Evolutionary conservation across 2,329 filamentous ascomycete genomes (phyloP).

Genomic region (Cordyceps cateniannulata): DNA sequence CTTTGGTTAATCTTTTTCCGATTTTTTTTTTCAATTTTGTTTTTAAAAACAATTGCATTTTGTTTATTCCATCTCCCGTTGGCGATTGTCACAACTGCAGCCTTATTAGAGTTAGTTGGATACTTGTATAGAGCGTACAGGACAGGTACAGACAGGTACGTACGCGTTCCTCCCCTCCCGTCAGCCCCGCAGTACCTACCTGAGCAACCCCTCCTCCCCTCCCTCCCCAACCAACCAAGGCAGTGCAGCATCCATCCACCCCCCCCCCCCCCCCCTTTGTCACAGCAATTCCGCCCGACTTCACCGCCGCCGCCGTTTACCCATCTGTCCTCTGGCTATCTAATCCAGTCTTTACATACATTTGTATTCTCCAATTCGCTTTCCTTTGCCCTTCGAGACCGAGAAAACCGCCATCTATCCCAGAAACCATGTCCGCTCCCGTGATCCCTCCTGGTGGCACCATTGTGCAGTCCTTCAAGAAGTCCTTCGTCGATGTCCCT

Average conservation of each 20-base stretch:
- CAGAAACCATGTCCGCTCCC: constrained; percentile 43
- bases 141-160: no score
- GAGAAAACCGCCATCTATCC: neutral
- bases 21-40: no score
- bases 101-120: no score
- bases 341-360: neutral
- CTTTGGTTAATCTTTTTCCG: no score
- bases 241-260: neutral
- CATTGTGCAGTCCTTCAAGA: constrained; percentile 79
- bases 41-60: no score
- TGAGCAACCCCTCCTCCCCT: neutral
- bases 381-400: neutral
- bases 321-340: neutral
- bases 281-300: neutral
- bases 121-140: no score
- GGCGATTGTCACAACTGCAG: no score
- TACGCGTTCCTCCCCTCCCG: neutral
- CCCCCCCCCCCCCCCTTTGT: neutral
- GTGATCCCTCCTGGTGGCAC: constrained; percentile 60
- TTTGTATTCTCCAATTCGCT: neutral
- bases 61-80: no score
- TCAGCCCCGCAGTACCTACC: neutral
- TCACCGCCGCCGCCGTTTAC: neutral
- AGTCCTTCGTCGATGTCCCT: constrained; percentile 77
- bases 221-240: neutral